Evolutionary conservation across 257 asterid species (phyloP), one percentile per base, ranked within the genome.

Genomic region (Salvia rosmarinus): DNA sequence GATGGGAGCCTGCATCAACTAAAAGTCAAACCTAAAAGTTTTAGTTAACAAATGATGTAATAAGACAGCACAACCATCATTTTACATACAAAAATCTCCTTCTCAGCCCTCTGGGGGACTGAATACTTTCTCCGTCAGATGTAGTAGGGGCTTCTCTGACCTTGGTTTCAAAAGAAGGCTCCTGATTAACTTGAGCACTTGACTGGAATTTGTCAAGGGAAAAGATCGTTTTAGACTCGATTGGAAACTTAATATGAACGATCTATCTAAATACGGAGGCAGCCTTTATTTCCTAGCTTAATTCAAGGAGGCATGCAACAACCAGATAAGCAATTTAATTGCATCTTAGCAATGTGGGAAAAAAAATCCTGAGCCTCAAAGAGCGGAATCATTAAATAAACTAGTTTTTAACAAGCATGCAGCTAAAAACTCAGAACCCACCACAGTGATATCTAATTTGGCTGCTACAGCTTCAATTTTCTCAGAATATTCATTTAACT

Each of bases 391-490:
- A 39, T 39, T 39, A 8, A 39, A 25, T 14, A 60, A 56, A 68
- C 34, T 19, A 60, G 49, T 60, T 19, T 25, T 62, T 39, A 19
- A 65, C 47, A 63, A 35, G 7, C 63, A 46, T 42, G 54, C 16
- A 21, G 68, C 65, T 60, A 52, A 42, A 57, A 50, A 17, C 23
- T 14, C 43, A n/a, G 0, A 47, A 64, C 81, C 42, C 76, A 89
- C 98, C 92, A 82, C 83, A 40, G 79, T 65, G 64, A 67, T 81
- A 46, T 77, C 93, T 72, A 89, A 71, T 72, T 81, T 94, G 74
- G 91, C 84, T 49, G 94, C 96, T 82, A 91, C 59, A 21, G 83
- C 89, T 87, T 94, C 98, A 71, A 94, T 85, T 75, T 84, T 83
- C 83, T 86, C 87, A 5, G 96, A 82, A 79, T 85, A 88, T 66